Percentiles rank a stretch among this genome's conserved stretches.
Evolutionary conservation across 2,329 filamentous ascomycete genomes (phyloP).

Genomic region (Neodidymelliopsis sp.): DNA sequence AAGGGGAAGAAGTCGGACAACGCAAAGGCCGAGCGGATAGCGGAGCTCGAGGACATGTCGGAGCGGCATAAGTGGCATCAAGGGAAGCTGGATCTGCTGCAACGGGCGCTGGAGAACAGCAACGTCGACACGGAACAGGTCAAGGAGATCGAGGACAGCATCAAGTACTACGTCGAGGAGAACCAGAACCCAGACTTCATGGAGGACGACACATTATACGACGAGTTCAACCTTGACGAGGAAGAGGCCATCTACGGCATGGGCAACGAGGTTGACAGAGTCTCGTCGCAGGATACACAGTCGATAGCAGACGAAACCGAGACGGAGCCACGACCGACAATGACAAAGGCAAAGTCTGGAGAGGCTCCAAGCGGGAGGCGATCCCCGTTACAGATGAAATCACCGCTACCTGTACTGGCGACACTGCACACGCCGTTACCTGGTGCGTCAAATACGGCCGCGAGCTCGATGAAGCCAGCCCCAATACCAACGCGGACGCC

Average conservation of each 20-base stretch:
- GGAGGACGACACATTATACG: constrained; percentile 94
- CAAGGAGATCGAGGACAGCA: constrained; percentile 86
- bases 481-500: constrained; percentile 82
- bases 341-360: constrained; percentile 63
- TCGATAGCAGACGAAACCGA: constrained; percentile 90
- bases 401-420: constrained; percentile 88
- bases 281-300: constrained; percentile 94
- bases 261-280: constrained; percentile 78
- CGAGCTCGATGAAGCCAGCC: constrained; percentile 87
- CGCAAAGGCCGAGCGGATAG: constrained; percentile 84
- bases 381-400: constrained; percentile 91
- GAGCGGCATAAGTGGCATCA: constrained; percentile 98
- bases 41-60: constrained; percentile 81
- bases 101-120: constrained; percentile 90
- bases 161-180: constrained; percentile 93
- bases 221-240: constrained; percentile 89
- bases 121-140: constrained; percentile 88
- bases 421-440: constrained; percentile 81
- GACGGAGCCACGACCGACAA: constrained; percentile 56
- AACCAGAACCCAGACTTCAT: constrained; percentile 88
- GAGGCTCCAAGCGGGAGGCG: constrained; percentile 71
- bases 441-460: constrained; percentile 65
- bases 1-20: constrained; percentile 87
- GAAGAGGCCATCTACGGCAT: constrained; percentile 90
- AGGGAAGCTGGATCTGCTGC: constrained; percentile 87